These are phyloP conservation scores for Gliomastix tumulicola DNA, from an alignment of 2,329 filamentous ascomycete species.

Conservation along the genomic window DNA sequence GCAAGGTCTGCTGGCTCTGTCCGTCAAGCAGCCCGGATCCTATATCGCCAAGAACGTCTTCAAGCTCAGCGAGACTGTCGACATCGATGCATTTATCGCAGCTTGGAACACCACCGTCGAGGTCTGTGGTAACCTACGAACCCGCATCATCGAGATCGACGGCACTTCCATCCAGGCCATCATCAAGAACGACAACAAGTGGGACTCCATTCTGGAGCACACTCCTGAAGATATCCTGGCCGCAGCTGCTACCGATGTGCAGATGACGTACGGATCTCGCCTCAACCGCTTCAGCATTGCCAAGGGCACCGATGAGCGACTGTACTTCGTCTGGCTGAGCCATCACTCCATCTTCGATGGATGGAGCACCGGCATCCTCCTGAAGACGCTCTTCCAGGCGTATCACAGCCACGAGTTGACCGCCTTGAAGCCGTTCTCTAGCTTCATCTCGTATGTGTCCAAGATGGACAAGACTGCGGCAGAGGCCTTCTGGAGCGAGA, in stretches of 20 bases:
- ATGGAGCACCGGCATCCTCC: background rate
- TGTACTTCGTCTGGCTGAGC: constrained; percentile 1
- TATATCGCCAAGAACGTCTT: constrained; percentile 10
- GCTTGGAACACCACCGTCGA: constrained; percentile 10
- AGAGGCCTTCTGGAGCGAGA: background rate
- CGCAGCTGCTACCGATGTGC: background rate
- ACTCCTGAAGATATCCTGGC: background rate
- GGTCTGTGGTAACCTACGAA: constrained; percentile 8
- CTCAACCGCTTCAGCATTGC: background rate
- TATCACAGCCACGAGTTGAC: background rate
- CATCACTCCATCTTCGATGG: constrained; percentile 6
- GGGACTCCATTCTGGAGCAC: background rate
- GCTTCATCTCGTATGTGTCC: constrained; percentile 32
- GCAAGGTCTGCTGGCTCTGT: constrained; percentile 39
- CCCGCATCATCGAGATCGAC: constrained; percentile 9
- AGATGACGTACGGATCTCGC: constrained; percentile 1
- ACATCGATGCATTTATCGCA: constrained; percentile 7
- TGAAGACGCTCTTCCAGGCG: constrained; percentile 1
- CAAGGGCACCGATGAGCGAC: background rate
- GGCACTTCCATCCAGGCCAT: constrained; percentile 6
- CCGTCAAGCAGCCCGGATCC: constrained; percentile 21
- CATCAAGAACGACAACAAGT: constrained; percentile 2
- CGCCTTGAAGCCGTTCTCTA: constrained; percentile 21
- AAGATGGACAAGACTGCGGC: constrained; percentile 12
- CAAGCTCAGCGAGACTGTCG: constrained; percentile 2